phyloP scores from a whole-genome alignment of 1,284 basidiomycete genomes.

The Papiliotrema laurentii region DNA sequence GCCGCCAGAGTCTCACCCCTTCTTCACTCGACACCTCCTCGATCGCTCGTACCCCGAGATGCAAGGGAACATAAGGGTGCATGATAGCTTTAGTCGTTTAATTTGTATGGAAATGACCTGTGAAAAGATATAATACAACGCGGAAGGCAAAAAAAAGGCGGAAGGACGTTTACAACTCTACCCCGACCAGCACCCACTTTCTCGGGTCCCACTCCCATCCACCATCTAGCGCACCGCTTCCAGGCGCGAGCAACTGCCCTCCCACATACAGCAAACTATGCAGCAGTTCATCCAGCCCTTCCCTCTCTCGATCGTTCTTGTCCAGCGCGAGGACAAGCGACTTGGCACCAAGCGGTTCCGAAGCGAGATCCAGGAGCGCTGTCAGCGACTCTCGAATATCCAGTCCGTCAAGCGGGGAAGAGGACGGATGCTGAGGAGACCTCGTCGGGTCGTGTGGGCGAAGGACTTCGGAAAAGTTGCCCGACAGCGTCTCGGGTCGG shows the following conservation, averaged over 20 bases:
- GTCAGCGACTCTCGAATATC: conserved; percentile 46
- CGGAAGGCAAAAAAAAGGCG: background rate
- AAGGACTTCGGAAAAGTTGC: conserved; percentile 42
- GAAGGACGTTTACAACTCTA: conserved; percentile 35
- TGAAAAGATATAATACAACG: background rate
- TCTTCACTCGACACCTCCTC: no score
- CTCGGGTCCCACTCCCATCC: conserved; percentile 44
- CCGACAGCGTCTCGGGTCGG: conserved; percentile 29
- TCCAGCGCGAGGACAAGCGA: conserved; percentile 42
- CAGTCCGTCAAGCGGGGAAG: conserved; percentile 15
- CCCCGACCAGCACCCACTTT: conserved; percentile 46
- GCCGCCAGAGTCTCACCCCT: no score
- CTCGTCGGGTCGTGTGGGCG: conserved; percentile 38
- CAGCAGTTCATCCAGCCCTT: conserved; percentile 38
- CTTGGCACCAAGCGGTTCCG: conserved; percentile 38
- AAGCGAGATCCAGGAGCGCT: conserved; percentile 44
- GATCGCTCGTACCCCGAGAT: no score
- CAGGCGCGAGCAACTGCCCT: conserved; percentile 36
- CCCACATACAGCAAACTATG: conserved; percentile 48
- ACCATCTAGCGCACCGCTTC: conserved; percentile 24
- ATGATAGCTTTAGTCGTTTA: no score
- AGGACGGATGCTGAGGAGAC: conserved; percentile 4
- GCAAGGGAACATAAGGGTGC: no score
- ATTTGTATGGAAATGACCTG: no score
- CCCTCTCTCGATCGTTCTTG: conserved; percentile 36